Evolutionary conservation across 441 rosid genomes (phyloP).

Genomic region (Capsella rubella): DNA sequence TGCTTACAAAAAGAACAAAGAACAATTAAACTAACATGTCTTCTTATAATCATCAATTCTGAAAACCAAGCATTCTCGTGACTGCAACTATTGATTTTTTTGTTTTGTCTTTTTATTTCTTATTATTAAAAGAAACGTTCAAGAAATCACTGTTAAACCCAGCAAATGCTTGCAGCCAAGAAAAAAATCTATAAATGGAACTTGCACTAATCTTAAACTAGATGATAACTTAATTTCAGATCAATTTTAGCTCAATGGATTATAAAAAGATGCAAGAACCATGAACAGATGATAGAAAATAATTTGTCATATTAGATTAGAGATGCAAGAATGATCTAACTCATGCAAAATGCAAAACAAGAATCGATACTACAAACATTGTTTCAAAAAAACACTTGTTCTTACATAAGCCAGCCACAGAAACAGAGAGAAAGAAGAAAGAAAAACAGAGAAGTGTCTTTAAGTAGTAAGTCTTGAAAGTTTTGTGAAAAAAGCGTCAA

Average conservation of each 20-base stretch:
- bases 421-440: slow-evolving; percentile 16
- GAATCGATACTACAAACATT: slow-evolving; percentile 7
- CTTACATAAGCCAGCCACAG: slow-evolving; percentile 13
- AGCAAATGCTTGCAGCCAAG: slow-evolving; percentile 11
- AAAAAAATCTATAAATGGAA: not conserved
- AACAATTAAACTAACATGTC: slow-evolving; percentile 18
- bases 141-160: not conserved
- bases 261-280: slow-evolving; percentile 20
- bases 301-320: not conserved
- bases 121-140: not conserved
- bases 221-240: slow-evolving; percentile 1
- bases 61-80: slow-evolving; percentile 2
- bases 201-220: slow-evolving; percentile 15
- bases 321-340: not conserved
- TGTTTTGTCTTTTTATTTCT: not conserved
- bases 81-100: not conserved
- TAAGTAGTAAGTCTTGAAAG: not conserved
- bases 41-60: slow-evolving; percentile 13
- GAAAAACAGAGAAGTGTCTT: not conserved
- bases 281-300: too few relatives aligned
- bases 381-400: not conserved
- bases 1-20: slow-evolving; percentile 29
- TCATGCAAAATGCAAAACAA: slow-evolving; percentile 42
- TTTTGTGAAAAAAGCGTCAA: slow-evolving; percentile 5
- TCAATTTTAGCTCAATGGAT: not conserved